Percentiles rank a stretch among this genome's conserved stretches.
phyloP scores from a whole-genome alignment of 305 asterid genomes.

The Fraxinus ornus region DNA sequence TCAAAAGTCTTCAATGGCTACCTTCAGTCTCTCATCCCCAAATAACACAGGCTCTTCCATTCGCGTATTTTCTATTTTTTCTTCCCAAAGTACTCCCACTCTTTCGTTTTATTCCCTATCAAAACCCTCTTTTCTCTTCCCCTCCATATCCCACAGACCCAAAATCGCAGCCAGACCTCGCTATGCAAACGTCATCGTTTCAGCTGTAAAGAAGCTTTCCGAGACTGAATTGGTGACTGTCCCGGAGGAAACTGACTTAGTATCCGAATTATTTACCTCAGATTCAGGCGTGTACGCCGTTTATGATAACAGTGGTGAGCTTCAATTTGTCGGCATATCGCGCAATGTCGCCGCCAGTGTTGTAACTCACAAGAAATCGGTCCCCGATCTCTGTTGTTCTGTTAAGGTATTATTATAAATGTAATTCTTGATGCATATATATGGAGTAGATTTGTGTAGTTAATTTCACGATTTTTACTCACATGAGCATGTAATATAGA shows the following conservation, averaged over 20 bases:
- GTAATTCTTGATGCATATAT: too few species aligned
- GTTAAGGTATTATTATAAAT: slow-evolving; percentile 52
- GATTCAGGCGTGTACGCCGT: slow-evolving; percentile 82
- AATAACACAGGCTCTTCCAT: slow-evolving; percentile 25
- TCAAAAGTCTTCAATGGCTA: slow-evolving; percentile 42
- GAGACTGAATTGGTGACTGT: slow-evolving; percentile 52
- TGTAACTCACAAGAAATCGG: slow-evolving; percentile 57
- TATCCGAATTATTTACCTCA: slow-evolving; percentile 49
- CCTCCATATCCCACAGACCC: slow-evolving; percentile 34
- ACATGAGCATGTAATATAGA: not conserved
- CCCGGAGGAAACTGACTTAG: slow-evolving; percentile 43
- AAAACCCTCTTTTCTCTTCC: slow-evolving; percentile 33
- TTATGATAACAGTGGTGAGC: slow-evolving; percentile 55
- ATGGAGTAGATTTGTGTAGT: not conserved
- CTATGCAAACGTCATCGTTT: slow-evolving; percentile 41
- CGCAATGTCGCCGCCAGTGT: slow-evolving; percentile 78
- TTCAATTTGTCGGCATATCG: slow-evolving; percentile 86
- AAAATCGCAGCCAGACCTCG: slow-evolving; percentile 25
- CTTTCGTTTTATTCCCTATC: slow-evolving; percentile 37
- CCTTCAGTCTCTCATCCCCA: slow-evolving; percentile 50
- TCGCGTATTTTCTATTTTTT: slow-evolving; percentile 21
- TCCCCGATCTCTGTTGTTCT: slow-evolving; percentile 75
- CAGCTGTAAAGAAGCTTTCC: slow-evolving; percentile 64
- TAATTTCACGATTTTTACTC: not conserved
- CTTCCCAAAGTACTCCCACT: slow-evolving; percentile 38